Conservation (phyloP, 2,329 filamentous ascomycete species). For the Gaeumannomyces tritici region DNA sequence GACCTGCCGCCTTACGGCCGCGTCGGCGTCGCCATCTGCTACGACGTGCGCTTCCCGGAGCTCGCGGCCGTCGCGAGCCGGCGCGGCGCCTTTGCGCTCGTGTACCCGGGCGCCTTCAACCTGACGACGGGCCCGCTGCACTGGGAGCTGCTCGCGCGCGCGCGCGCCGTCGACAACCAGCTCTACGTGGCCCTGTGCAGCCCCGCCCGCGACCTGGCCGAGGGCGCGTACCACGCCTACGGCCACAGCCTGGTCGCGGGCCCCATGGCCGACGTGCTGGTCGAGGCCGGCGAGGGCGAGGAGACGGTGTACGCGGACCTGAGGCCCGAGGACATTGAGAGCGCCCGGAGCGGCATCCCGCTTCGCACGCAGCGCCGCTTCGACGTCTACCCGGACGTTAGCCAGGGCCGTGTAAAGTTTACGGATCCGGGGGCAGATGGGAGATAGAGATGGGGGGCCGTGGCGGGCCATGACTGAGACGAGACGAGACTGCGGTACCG, state of each 20-base stretch:
- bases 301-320: conserved; percentile 67
- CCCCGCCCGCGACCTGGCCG: conserved; percentile 65
- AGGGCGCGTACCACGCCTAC: conserved; percentile 76
- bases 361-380: conserved; percentile 78
- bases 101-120: conserved; percentile 98
- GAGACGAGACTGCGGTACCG: too few relatives aligned
- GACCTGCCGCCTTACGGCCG: conserved; percentile 83
- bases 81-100: conserved; percentile 72
- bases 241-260: conserved; percentile 86
- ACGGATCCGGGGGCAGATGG: conserved; percentile 15
- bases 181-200: conserved; percentile 88
- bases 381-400: conserved; percentile 92
- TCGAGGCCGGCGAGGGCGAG: conserved; percentile 70
- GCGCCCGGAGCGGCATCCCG: conserved; percentile 75
- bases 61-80: conserved; percentile 81
- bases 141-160: conserved; percentile 76
- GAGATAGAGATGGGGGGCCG: too few relatives aligned
- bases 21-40: conserved; percentile 88
- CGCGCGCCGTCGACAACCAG: conserved; percentile 87
- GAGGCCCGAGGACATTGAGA: conserved; percentile 56
- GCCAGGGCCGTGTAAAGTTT: conserved; percentile 40
- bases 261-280: conserved; percentile 75
- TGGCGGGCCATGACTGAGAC: too few relatives aligned
- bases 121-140: conserved; percentile 85
- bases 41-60: conserved; percentile 95